phyloP scores from a whole-genome alignment of 768 basidiomycete genomes.

The Rhizopogon rudus region DNA sequence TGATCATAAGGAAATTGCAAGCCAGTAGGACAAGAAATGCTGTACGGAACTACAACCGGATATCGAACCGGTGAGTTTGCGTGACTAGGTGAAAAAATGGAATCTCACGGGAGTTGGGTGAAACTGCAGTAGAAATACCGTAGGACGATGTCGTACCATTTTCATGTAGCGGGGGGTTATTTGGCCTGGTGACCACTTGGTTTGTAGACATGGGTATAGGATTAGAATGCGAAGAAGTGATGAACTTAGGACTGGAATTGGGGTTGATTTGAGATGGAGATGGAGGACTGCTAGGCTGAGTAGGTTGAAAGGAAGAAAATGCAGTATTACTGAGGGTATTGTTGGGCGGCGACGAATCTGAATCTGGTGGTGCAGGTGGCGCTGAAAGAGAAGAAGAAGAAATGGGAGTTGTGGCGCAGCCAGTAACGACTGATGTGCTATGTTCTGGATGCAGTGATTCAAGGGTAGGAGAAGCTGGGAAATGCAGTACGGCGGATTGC shows the following conservation, averaged over 20 bases:
- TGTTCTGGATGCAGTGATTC: not conserved
- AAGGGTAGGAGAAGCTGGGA: conserved; percentile 3
- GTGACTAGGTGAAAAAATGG: conserved; percentile 3
- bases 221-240: conserved; percentile 17
- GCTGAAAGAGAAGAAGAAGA: conserved; percentile 11
- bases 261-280: conserved; percentile 10
- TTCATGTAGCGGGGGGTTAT: conserved; percentile 6
- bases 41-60: conserved; percentile 21
- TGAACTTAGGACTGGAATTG: conserved; percentile 9
- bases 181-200: conserved; percentile 4
- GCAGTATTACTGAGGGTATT: conserved; percentile 8
- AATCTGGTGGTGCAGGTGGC: conserved; percentile 16
- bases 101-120: conserved; percentile 23
- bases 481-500: conserved; percentile 17
- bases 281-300: conserved; percentile 19
- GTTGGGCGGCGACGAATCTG: conserved; percentile 6
- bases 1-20: conserved; percentile 10
- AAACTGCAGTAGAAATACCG: conserved; percentile 5
- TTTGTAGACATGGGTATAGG: conserved; percentile 8
- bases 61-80: not conserved
- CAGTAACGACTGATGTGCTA: conserved; percentile 3
- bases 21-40: conserved; percentile 11
- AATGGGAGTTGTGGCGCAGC: conserved; percentile 4
- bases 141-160: conserved; percentile 10
- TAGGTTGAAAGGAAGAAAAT: conserved; percentile 15